A percentile compares a stretch with the other conserved stretches of the same genome.
Conservation (phyloP, 371 early-diverging fungal genomes). For the Rhizomucor pusillus region DNA sequence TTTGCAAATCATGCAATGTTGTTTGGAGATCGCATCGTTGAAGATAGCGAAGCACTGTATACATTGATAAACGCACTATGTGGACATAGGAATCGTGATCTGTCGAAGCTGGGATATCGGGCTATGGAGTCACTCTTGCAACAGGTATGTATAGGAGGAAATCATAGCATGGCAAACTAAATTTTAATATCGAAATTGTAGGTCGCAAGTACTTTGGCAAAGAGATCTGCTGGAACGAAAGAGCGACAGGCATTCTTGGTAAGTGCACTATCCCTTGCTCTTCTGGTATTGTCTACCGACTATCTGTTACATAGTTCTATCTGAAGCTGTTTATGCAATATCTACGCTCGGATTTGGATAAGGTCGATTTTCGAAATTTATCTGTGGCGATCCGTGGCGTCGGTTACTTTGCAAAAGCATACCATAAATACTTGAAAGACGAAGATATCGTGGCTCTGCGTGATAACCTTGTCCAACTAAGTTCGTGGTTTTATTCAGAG, state of each 20-base stretch:
- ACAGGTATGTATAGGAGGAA: slow-evolving; percentile 26
- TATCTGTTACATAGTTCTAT: slow-evolving; percentile 43
- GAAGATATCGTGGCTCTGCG: slow-evolving; percentile 47
- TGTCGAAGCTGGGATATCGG: slow-evolving; percentile 49
- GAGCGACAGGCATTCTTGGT: slow-evolving; percentile 24
- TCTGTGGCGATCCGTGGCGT: slow-evolving; percentile 70
- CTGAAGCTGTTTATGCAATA: slow-evolving; percentile 40
- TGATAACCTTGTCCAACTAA: slow-evolving; percentile 50
- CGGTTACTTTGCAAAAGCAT: slow-evolving; percentile 70
- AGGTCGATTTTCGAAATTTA: slow-evolving; percentile 40
- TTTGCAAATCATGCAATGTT: slow-evolving; percentile 50
- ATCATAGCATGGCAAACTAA: too few relatives aligned
- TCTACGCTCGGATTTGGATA: slow-evolving; percentile 34
- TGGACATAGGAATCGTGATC: slow-evolving; percentile 48
- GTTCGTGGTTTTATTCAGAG: slow-evolving; percentile 58
- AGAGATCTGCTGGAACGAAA: slow-evolving; percentile 1
- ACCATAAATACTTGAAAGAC: slow-evolving; percentile 37
- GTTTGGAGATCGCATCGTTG: slow-evolving; percentile 43
- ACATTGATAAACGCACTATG: slow-evolving; percentile 23
- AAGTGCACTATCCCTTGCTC: slow-evolving; percentile 3
- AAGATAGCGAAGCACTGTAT: slow-evolving; percentile 46
- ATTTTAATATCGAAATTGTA: too few relatives aligned
- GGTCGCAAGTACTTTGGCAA: too few relatives aligned
- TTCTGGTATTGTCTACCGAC: background rate
- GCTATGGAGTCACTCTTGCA: slow-evolving; percentile 53